phyloP scores from a whole-genome alignment of 2,329 filamentous ascomycete genomes.

The Thelonectria rubi region DNA sequence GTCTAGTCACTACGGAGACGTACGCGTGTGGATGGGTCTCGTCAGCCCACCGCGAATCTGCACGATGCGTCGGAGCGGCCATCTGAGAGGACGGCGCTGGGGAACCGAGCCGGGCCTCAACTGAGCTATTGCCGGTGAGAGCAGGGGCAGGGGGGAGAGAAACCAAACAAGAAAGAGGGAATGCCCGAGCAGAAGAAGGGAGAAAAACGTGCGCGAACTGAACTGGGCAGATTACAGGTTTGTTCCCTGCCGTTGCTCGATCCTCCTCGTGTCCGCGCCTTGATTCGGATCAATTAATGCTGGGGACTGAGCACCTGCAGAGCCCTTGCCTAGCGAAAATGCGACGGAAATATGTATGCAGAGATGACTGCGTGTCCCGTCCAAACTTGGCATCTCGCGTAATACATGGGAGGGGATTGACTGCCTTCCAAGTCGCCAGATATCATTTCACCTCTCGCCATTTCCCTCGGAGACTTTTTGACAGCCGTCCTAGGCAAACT shows the following conservation, averaged over 20 bases:
- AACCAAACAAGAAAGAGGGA: background rate
- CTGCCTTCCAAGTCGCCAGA: too few species aligned
- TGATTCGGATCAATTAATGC: background rate
- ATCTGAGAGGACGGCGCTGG: background rate
- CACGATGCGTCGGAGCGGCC: constrained; percentile 9
- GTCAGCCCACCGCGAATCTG: constrained; percentile 11
- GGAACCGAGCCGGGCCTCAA: constrained; percentile 6
- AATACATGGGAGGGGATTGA: background rate
- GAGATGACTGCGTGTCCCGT: constrained; percentile 14
- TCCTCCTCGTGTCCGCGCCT: background rate
- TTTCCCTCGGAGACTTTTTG: too few species aligned
- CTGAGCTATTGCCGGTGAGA: constrained; percentile 12
- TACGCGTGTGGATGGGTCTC: background rate
- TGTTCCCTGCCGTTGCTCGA: background rate
- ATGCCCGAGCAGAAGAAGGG: background rate
- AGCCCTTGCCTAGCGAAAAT: background rate
- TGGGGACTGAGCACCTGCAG: background rate
- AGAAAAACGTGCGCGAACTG: constrained; percentile 1
- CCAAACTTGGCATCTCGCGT: constrained; percentile 12
- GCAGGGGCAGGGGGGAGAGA: background rate
- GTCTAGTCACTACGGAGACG: background rate
- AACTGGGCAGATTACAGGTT: too few species aligned
- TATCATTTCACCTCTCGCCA: too few species aligned
- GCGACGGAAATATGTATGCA: constrained; percentile 2
- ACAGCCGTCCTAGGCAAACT: too few species aligned